Evolutionary conservation across 2,329 filamentous ascomycete genomes (phyloP).

Genomic region (Pseudocercospora macadamiae): DNA sequence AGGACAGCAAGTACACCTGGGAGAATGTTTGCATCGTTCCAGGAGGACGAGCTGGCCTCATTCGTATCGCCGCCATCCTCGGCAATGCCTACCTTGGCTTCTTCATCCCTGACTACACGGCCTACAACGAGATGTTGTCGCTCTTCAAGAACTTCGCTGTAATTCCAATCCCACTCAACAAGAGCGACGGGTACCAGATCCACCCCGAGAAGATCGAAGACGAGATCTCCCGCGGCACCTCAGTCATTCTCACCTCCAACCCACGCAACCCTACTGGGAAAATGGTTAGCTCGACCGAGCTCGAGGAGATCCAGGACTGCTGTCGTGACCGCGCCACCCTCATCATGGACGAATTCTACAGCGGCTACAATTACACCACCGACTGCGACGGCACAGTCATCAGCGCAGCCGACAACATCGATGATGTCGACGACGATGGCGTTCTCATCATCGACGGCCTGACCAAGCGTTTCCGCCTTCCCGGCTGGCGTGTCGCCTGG

Average conservation of each 20-base stretch:
- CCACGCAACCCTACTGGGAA: conserved; percentile 92
- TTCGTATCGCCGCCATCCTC: conserved; percentile 90
- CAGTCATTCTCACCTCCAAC: conserved; percentile 90
- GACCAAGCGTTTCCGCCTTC: conserved; percentile 94
- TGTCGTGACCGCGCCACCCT: conserved; percentile 88
- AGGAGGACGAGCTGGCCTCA: conserved; percentile 87
- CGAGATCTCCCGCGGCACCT: conserved; percentile 47
- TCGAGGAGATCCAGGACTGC: conserved; percentile 89
- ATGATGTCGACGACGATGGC: conserved; percentile 80
- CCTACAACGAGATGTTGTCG: conserved; percentile 96
- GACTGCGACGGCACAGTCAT: conserved; percentile 90
- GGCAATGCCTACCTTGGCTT: conserved; percentile 83
- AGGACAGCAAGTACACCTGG: conserved; percentile 89
- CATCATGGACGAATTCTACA: conserved; percentile 95
- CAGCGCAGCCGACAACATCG: conserved; percentile 84
- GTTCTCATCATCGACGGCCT: conserved; percentile 94
- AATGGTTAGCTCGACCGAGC: conserved; percentile 80
- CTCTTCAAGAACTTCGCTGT: conserved; percentile 93
- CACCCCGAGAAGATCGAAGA: conserved; percentile 91
- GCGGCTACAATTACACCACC: conserved; percentile 90
- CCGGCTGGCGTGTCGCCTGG: conserved; percentile 94
- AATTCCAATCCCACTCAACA: conserved; percentile 80
- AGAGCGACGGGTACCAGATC: conserved; percentile 89
- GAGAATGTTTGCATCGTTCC: conserved; percentile 98
- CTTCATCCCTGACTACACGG: conserved; percentile 71